Evolutionary conservation across 1,284 basidiomycete species (phyloP), one percentile per base, ranked within the genome.

Genomic region (Tilletia indica): DNA sequence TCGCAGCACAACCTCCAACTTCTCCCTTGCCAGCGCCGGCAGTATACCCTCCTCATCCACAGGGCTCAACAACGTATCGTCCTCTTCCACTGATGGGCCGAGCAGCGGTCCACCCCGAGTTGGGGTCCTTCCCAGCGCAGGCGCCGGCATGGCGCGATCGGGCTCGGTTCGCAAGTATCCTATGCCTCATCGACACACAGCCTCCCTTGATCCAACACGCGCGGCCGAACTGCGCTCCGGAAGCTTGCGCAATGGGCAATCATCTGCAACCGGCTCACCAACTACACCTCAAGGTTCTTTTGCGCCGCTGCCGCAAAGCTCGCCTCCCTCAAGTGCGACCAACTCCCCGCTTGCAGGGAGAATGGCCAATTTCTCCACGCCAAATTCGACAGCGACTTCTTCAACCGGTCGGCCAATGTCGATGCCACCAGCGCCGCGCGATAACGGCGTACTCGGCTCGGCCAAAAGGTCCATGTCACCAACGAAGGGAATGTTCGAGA

Each of bases 401-500:
- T 49, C 68, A 63, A 73, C 70, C n/a, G 76, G 75, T 12, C 72
- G 78, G 48, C 78, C 77, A 48, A 49, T 73, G 36, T 80, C 78
- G 2, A 81, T 79, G 80, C 78, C 78, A 0, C 80, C 80, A 34
- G 77, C 78, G 12, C 78, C 80, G 4, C 73, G 76, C 47, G 76
- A 76, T 14, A 72, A 68, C 19, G 61, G 72, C 25, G 72, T 74
- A 69, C 72, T 73, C 68, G 72, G 72, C 0, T 70, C 76, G n/a
- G 75, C 74, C 16, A 74, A n/a, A 69, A 72, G 56, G 11, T 67
- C 73, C 19, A 16, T 66, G 25, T 74, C 73, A n/a, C 73, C 73
- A 9, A 68, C 68, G 16, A 74, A 74, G 68, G 61, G 42, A 42
- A 42, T 34, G 34, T 48, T 67, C 31, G 42, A 51, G 25, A 48